Evolutionary conservation across 257 asterid species (phyloP).

Genomic region (Ophiorrhiza pumila): DNA sequence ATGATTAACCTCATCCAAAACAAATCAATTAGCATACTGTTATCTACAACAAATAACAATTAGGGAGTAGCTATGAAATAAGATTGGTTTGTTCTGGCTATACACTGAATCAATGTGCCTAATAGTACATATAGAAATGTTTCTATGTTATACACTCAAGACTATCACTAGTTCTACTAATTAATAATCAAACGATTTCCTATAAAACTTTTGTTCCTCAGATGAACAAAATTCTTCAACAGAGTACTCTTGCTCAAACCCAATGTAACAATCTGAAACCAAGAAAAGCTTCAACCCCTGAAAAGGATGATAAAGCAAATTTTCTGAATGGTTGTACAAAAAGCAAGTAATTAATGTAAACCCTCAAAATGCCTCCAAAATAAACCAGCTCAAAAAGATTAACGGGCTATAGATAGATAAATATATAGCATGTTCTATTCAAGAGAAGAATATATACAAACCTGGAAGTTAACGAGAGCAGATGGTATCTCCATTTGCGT

Average conservation of each 20-base stretch:
- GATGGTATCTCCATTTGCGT: slow-evolving; percentile 71
- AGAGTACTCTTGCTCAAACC: slow-evolving; percentile 61
- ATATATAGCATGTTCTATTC: not conserved
- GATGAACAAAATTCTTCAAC: slow-evolving; percentile 37
- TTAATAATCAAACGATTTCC: not conserved
- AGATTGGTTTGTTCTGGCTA: too few species aligned
- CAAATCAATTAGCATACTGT: too few species aligned
- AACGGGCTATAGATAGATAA: not conserved
- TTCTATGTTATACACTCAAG: not conserved
- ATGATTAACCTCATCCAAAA: too few species aligned
- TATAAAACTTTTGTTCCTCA: not conserved
- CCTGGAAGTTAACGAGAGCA: slow-evolving; percentile 48
- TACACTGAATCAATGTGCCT: too few species aligned
- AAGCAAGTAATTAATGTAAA: not conserved
- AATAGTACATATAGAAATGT: too few species aligned
- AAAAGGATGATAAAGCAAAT: slow-evolving; percentile 1
- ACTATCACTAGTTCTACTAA: too few species aligned
- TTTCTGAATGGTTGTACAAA: too few species aligned
- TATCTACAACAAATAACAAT: not conserved
- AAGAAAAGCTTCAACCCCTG: slow-evolving; percentile 77
- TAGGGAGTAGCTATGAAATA: too few species aligned
- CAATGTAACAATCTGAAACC: slow-evolving; percentile 81
- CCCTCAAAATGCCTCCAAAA: not conserved
- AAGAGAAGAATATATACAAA: slow-evolving; percentile 20
- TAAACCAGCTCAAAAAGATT: not conserved